Percentiles rank a stretch among this genome's conserved stretches.
These are phyloP conservation scores for Pseudogymnoascus pannorum DNA, from an alignment of 2,329 filamentous ascomycete species.

Conservation along the genomic window DNA sequence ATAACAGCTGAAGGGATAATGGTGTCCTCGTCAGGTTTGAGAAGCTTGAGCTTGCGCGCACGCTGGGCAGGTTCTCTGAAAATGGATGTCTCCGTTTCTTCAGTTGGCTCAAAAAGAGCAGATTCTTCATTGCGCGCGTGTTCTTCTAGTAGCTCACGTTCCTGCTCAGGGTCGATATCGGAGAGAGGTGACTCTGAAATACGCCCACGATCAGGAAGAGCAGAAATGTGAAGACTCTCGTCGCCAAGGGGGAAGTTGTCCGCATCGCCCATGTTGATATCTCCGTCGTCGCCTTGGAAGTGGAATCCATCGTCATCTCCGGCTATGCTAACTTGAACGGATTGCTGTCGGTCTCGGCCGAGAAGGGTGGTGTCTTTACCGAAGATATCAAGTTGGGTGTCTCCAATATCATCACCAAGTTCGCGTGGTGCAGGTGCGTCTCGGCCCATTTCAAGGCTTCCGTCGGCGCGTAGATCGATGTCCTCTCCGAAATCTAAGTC, in stretches of 20 bases:
- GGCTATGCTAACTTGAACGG: conserved; percentile 46
- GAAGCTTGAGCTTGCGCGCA: conserved; percentile 71
- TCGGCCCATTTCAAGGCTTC: conserved; percentile 83
- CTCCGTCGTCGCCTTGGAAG: conserved; percentile 55
- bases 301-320: conserved; percentile 43
- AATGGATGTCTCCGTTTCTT: conserved; percentile 47
- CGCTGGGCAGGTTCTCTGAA: conserved; percentile 65
- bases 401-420: conserved; percentile 61
- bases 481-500: conserved; percentile 69
- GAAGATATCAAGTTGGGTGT: conserved; percentile 49
- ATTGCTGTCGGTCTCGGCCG: conserved; percentile 44
- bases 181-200: conserved; percentile 66
- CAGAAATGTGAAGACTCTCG: conserved; percentile 48
- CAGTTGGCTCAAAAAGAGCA: conserved; percentile 50
- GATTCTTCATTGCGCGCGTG: conserved; percentile 40
- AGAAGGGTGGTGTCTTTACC: conserved; percentile 41
- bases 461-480: conserved; percentile 34
- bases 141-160: conserved; percentile 52
- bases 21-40: conserved; percentile 74
- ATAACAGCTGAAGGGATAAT: conserved; percentile 71
- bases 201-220: conserved; percentile 43
- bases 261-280: conserved; percentile 58
- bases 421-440: conserved; percentile 64
- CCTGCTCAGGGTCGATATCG: conserved; percentile 58
- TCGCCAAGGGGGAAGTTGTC: conserved; percentile 47